A percentile compares a stretch with the other conserved stretches of the same genome.
Conservation (phyloP, 1,284 basidiomycete species). For the Rugosomyces carneus region DNA sequence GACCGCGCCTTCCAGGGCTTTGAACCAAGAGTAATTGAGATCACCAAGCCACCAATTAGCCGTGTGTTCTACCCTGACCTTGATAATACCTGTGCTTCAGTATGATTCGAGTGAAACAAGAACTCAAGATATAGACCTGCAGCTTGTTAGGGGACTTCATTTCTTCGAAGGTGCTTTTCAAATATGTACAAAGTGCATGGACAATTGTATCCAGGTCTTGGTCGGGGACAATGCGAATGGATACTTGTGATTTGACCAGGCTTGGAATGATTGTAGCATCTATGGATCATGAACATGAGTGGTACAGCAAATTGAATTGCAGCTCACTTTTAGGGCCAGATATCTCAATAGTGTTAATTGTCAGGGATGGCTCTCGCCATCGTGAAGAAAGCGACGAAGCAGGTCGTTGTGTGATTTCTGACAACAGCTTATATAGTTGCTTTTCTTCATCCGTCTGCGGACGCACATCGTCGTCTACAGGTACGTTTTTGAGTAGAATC, state of each 20-base stretch:
- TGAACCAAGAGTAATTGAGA: constrained; percentile 78
- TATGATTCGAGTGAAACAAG: neutral
- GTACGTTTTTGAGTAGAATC: neutral
- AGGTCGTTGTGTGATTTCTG: constrained; percentile 60
- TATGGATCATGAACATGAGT: constrained; percentile 23
- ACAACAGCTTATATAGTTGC: constrained; percentile 61
- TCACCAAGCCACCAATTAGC: constrained; percentile 97
- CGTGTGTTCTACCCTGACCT: constrained; percentile 78
- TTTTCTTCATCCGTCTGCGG: constrained; percentile 62
- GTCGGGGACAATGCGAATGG: constrained; percentile 90
- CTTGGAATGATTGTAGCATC: constrained; percentile 86
- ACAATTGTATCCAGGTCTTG: constrained; percentile 77
- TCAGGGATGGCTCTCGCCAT: constrained; percentile 77
- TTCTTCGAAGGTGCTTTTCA: constrained; percentile 54
- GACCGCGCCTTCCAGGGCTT: constrained; percentile 76
- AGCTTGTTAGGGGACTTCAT: constrained; percentile 69
- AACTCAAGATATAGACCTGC: constrained; percentile 38
- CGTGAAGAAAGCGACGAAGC: constrained; percentile 64
- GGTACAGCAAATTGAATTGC: neutral
- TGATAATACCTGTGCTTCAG: neutral
- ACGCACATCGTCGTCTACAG: constrained; percentile 69
- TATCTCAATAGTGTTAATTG: constrained; percentile 64
- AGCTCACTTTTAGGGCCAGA: constrained; percentile 69
- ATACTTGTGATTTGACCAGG: constrained; percentile 74
- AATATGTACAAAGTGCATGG: constrained; percentile 51